These are phyloP conservation scores for Ascocoryne sarcoides DNA, from an alignment of 2,329 filamentous ascomycete species.

Conservation along the genomic window DNA sequence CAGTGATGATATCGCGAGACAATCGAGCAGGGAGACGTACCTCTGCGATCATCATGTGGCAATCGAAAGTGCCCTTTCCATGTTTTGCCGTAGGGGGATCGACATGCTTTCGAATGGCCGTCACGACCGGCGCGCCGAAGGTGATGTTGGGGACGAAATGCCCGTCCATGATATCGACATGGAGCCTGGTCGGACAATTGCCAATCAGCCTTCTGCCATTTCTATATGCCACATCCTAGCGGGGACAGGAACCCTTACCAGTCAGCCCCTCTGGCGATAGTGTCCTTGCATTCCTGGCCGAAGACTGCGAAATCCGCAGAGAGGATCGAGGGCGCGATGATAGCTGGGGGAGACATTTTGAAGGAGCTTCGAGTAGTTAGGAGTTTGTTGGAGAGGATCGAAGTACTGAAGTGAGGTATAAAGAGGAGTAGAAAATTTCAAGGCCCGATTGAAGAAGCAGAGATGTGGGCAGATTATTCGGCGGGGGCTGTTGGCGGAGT, in stretches of 20 bases:
- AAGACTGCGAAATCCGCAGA: constrained; percentile 91
- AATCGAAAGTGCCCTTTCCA: constrained; percentile 91
- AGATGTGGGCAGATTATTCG: neutral
- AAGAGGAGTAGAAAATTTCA: neutral
- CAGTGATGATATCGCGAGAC: too few species aligned
- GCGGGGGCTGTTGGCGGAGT: too few species aligned
- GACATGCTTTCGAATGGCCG: constrained; percentile 83
- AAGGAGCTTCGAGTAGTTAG: too few species aligned
- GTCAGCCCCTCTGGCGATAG: constrained; percentile 80
- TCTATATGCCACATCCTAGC: neutral
- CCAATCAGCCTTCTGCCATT: neutral
- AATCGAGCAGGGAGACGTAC: constrained; percentile 36
- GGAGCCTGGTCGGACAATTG: constrained; percentile 3
- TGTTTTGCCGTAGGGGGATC: constrained; percentile 59
- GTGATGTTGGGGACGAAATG: constrained; percentile 99
- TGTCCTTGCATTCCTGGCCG: constrained; percentile 75
- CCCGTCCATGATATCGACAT: constrained; percentile 93
- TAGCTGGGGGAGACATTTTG: constrained; percentile 76
- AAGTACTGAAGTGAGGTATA: neutral
- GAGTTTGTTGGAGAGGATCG: neutral
- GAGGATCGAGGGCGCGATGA: constrained; percentile 97
- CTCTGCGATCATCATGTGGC: constrained; percentile 99
- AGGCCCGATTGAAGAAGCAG: neutral
- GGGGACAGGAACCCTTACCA: constrained; percentile 38
- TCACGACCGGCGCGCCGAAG: constrained; percentile 89